phyloP scores from a whole-genome alignment of 1,284 basidiomycete species.

The Trichosporon sp. region DNA sequence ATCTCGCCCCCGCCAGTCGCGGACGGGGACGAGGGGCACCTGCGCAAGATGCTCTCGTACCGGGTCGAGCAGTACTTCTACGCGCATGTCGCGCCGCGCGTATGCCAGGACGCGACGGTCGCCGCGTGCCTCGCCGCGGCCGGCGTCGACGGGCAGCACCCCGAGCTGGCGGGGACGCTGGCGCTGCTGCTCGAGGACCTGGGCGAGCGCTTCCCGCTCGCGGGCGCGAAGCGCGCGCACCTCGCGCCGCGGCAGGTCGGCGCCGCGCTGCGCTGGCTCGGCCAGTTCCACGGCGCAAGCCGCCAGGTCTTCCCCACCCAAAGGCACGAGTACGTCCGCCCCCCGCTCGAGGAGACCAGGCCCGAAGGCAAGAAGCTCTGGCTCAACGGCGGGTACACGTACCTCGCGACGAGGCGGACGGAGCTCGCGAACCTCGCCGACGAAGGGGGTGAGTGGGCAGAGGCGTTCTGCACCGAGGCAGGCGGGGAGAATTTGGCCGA shows the following conservation, averaged over 20 bases:
- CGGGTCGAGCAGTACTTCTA: constrained; percentile 22
- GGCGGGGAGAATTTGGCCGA: not conserved
- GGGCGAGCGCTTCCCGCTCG: constrained; percentile 4
- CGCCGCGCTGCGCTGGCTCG: constrained; percentile 15
- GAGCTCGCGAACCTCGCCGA: constrained; percentile 9
- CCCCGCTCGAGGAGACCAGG: constrained; percentile 3
- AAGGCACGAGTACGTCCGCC: not conserved
- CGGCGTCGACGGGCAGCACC: not conserved
- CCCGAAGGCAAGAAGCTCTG: constrained; percentile 8
- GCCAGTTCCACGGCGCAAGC: constrained; percentile 1
- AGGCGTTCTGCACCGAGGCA: not conserved
- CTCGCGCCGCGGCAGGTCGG: not conserved
- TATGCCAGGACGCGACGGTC: constrained; percentile 3
- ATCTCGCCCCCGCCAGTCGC: constrained; percentile 8
- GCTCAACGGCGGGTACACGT: constrained; percentile 24
- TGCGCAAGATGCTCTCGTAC: constrained; percentile 23
- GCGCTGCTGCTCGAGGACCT: constrained; percentile 16
- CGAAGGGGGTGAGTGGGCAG: constrained; percentile 11
- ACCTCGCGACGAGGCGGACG: constrained; percentile 18
- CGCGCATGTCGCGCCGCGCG: constrained; percentile 1
- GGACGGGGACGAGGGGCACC: constrained; percentile 11
- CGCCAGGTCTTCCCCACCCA: not conserved
- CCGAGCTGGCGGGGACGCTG: not conserved
- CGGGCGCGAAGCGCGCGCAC: constrained; percentile 13
- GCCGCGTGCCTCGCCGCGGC: constrained; percentile 10